A percentile compares a stretch with the other conserved stretches of the same genome.
Evolutionary conservation across 1,284 basidiomycete genomes (phyloP).

Genomic region (Ustilago shanxiensis): DNA sequence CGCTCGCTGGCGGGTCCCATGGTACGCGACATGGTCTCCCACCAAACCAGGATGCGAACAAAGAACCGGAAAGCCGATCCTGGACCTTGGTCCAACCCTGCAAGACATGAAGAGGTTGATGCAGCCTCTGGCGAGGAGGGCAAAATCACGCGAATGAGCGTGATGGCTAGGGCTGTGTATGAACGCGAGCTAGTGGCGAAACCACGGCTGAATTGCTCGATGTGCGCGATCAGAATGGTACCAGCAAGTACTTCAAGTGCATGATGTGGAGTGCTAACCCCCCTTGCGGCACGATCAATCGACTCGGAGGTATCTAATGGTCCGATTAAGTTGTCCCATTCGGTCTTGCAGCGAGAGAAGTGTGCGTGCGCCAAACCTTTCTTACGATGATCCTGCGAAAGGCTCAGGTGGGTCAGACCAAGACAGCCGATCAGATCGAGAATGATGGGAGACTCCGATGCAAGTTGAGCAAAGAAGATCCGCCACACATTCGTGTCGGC

Average conservation of each 20-base stretch:
- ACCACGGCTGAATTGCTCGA: slow-evolving; percentile 36
- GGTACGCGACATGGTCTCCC: slow-evolving; percentile 36
- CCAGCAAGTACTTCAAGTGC: slow-evolving; percentile 27
- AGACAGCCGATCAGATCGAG: slow-evolving; percentile 23
- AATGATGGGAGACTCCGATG: slow-evolving; percentile 18
- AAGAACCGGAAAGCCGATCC: slow-evolving; percentile 31
- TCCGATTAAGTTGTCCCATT: slow-evolving; percentile 17
- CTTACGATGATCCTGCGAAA: slow-evolving; percentile 11
- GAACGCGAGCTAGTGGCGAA: slow-evolving; percentile 14
- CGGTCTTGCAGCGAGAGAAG: slow-evolving; percentile 18
- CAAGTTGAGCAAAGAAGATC: slow-evolving; percentile 31
- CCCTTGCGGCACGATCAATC: neutral
- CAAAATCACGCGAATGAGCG: slow-evolving; percentile 5
- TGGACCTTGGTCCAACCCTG: slow-evolving; percentile 17
- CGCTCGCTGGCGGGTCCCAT: slow-evolving; percentile 25
- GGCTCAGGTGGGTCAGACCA: slow-evolving; percentile 30
- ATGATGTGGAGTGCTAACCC: slow-evolving; percentile 9
- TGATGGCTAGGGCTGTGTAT: slow-evolving; percentile 12
- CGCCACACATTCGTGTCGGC: slow-evolving; percentile 34
- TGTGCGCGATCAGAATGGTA: slow-evolving; percentile 29
- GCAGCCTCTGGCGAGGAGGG: neutral
- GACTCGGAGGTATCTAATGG: neutral
- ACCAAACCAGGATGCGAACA: slow-evolving; percentile 30
- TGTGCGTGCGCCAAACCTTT: slow-evolving; percentile 25
- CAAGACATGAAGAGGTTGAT: neutral